A percentile compares a stretch with the other conserved stretches of the same genome.
phyloP scores from a whole-genome alignment of 2,329 filamentous ascomycete genomes.

The Herpotrichia juniperi region DNA sequence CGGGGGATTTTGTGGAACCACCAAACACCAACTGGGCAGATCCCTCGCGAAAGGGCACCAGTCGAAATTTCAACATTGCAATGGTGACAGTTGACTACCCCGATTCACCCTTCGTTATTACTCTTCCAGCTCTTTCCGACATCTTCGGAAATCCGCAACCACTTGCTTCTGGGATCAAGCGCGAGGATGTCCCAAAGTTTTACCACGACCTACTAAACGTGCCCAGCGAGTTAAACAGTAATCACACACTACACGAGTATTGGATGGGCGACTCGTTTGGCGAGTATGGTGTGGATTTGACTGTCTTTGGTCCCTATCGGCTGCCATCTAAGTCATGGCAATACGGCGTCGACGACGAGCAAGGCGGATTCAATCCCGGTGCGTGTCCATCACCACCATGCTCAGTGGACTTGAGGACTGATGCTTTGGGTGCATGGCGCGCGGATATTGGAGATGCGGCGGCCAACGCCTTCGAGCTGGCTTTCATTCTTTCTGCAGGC shows the following conservation, averaged over 20 bases:
- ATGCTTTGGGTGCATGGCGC: constrained; percentile 58
- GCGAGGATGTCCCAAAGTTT: constrained; percentile 57
- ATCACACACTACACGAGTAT: constrained; percentile 62
- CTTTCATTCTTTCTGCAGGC: constrained; percentile 61
- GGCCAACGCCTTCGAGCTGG: constrained; percentile 56
- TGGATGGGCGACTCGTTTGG: constrained; percentile 64
- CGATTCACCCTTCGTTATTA: constrained; percentile 58
- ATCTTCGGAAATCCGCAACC: constrained; percentile 60
- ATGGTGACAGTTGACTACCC: constrained; percentile 60
- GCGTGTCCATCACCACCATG: constrained; percentile 56
- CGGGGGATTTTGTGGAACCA: constrained; percentile 55
- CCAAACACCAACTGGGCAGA: constrained; percentile 59
- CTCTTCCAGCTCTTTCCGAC: constrained; percentile 52
- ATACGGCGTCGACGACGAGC: constrained; percentile 56
- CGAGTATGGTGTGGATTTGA: constrained; percentile 60
- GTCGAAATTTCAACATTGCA: constrained; percentile 63
- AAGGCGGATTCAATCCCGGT: constrained; percentile 53
- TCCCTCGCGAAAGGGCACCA: constrained; percentile 50
- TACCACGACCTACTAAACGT: constrained; percentile 60
- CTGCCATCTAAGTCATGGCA: constrained; percentile 56
- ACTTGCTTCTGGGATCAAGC: constrained; percentile 47
- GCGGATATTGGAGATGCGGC: constrained; percentile 58
- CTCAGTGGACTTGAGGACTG: constrained; percentile 56
- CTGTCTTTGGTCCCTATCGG: constrained; percentile 59
- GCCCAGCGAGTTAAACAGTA: constrained; percentile 56